Percentiles rank a stretch among this genome's conserved stretches.
phyloP scores from a whole-genome alignment of 2,329 filamentous ascomycete genomes.

The Botrytis medusae region DNA sequence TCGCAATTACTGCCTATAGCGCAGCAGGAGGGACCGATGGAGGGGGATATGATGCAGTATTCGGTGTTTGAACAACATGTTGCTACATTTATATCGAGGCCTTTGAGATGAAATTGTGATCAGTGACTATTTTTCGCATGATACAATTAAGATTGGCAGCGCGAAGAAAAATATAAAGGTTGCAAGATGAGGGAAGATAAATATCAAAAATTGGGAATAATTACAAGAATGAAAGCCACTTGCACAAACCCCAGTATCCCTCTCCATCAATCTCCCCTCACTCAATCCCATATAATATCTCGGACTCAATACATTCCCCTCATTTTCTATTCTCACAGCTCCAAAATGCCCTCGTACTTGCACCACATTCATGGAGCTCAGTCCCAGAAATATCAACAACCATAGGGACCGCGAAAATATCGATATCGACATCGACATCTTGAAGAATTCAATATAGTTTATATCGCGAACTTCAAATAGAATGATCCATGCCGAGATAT shows the following conservation, averaged over 20 bases:
- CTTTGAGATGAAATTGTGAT: conserved; percentile 33
- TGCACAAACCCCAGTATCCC: conserved; percentile 29
- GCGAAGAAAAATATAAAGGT: not conserved
- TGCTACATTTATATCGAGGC: conserved; percentile 44
- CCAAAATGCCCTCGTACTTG: conserved; percentile 10
- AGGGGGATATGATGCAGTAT: conserved; percentile 48
- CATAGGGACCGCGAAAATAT: not conserved
- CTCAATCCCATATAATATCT: conserved; percentile 31
- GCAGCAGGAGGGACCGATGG: conserved; percentile 44
- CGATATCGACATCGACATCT: not conserved
- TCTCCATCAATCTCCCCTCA: conserved; percentile 23
- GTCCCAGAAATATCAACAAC: not conserved
- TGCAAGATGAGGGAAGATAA: not conserved
- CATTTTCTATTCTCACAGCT: conserved; percentile 5
- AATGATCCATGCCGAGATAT: conserved; percentile 3
- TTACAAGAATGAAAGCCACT: conserved; percentile 35
- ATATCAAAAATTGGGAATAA: not conserved
- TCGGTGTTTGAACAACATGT: conserved; percentile 46
- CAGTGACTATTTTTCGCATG: not conserved
- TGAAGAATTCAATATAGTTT: not conserved
- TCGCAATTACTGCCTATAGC: conserved; percentile 46
- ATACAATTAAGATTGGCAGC: not conserved
- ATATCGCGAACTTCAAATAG: not conserved
- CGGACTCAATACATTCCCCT: conserved; percentile 28
- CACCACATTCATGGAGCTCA: not conserved